Evolutionary conservation across 257 asterid genomes (phyloP).

Genomic region (Verbascum thapsus): DNA sequence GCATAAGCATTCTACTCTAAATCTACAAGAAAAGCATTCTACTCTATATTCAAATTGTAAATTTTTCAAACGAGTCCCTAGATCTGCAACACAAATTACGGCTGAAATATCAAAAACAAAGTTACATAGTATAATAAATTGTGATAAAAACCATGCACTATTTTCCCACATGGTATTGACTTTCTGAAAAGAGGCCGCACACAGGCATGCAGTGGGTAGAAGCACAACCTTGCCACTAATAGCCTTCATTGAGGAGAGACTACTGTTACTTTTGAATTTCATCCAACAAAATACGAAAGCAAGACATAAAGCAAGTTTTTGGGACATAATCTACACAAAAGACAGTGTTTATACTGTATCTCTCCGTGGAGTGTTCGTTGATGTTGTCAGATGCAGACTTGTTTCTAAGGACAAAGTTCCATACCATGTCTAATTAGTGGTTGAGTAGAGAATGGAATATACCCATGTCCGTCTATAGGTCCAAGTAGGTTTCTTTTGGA

Average conservation of each 20-base stretch:
- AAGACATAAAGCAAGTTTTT: constrained; percentile 4
- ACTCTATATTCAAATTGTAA: background rate
- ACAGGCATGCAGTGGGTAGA: background rate
- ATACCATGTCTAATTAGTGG: no score
- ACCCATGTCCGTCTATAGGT: no score
- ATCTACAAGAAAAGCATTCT: constrained; percentile 7
- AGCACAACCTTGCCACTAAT: background rate
- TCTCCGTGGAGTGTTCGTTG: no score
- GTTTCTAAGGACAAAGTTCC: no score
- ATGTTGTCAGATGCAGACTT: no score
- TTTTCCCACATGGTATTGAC: background rate
- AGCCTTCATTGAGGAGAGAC: no score
- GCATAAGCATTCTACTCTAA: constrained; percentile 16
- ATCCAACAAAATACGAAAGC: constrained; percentile 18
- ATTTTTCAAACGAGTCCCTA: background rate
- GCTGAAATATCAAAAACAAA: background rate
- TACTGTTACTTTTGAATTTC: constrained; percentile 1
- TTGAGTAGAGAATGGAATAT: no score
- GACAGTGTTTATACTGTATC: no score
- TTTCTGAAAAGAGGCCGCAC: background rate
- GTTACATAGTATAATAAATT: background rate
- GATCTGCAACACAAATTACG: background rate
- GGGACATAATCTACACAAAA: background rate
- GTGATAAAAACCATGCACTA: background rate
- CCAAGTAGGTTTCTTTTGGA: no score